Percentiles rank a stretch among this genome's conserved stretches.
phyloP scores from a whole-genome alignment of 371 early-diverging fungal species.

The Rhizopus delemar region DNA sequence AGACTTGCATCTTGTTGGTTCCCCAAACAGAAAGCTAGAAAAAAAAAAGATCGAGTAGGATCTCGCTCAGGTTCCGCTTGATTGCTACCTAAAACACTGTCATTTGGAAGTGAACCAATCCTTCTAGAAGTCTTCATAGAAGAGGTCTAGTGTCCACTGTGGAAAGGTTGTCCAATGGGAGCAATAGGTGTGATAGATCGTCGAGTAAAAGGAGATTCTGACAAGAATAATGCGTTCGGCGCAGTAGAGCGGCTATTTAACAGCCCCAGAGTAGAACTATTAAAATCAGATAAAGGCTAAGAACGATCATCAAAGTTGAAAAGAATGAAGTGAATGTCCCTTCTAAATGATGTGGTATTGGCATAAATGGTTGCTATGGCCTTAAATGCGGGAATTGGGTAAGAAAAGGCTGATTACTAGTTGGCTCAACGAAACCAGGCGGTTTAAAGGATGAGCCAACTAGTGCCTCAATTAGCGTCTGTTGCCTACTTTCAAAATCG shows the following conservation, averaged over 20 bases:
- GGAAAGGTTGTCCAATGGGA: slow-evolving; percentile 42
- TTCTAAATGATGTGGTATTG: slow-evolving; percentile 17
- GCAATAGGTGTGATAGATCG: slow-evolving; percentile 30
- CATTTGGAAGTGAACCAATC: slow-evolving; percentile 1
- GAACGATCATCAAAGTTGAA: slow-evolving; percentile 5
- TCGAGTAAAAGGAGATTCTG: slow-evolving; percentile 8
- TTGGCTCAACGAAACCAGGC: background rate
- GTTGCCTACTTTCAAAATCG: slow-evolving; percentile 20
- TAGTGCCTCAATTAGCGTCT: slow-evolving; percentile 23
- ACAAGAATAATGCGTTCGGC: background rate
- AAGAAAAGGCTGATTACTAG: background rate
- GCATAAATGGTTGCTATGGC: slow-evolving; percentile 11
- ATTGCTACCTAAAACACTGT: background rate
- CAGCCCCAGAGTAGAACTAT: slow-evolving; percentile 13
- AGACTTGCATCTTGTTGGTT: slow-evolving; percentile 10
- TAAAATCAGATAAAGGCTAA: slow-evolving; percentile 6
- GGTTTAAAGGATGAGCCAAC: slow-evolving; percentile 16
- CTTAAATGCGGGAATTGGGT: slow-evolving; percentile 1
- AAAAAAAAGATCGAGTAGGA: slow-evolving; percentile 42
- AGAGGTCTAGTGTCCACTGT: slow-evolving; percentile 12
- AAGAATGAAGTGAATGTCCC: slow-evolving; percentile 5
- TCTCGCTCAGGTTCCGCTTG: background rate
- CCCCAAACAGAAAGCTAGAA: slow-evolving; percentile 48
- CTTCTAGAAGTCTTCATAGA: slow-evolving; percentile 4
- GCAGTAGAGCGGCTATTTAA: slow-evolving; percentile 20